Conservation (phyloP, 208 protist genomes). For the Acanthamoeba lenticulata region DNA sequence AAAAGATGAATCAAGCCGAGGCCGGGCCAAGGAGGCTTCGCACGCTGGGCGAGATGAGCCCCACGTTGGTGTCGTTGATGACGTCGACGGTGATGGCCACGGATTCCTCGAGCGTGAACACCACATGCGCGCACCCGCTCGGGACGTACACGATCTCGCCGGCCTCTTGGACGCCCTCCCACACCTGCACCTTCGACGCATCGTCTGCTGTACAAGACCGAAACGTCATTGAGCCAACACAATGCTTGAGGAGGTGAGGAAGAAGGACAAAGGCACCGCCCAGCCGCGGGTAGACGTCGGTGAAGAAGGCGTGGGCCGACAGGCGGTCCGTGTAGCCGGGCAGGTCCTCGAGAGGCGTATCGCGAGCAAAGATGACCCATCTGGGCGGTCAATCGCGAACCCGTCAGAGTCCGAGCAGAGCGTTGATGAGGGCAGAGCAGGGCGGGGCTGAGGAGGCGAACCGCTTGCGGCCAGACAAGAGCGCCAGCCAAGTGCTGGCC, state of each 20-base stretch:
- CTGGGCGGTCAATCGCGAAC: no score
- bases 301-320: neutral
- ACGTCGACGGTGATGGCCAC: neutral
- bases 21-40: no score
- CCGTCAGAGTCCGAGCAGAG: neutral
- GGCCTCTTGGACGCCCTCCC: neutral
- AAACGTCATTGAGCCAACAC: neutral
- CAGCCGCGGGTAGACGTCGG: neutral
- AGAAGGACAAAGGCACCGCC: no score
- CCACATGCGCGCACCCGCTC: neutral
- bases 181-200: neutral
- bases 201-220: neutral
- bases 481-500: neutral
- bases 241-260: no score
- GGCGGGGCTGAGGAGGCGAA: neutral
- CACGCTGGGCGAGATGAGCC: neutral
- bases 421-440: no score
- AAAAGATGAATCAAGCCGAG: no score
- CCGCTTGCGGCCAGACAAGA: neutral
- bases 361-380: neutral
- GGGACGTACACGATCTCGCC: neutral
- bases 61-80: neutral
- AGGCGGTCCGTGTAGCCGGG: neutral
- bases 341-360: neutral
- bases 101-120: neutral